Evolutionary conservation across 2,329 filamentous ascomycete species (phyloP).

Genomic region (Aaosphaeria pasadenensis): DNA sequence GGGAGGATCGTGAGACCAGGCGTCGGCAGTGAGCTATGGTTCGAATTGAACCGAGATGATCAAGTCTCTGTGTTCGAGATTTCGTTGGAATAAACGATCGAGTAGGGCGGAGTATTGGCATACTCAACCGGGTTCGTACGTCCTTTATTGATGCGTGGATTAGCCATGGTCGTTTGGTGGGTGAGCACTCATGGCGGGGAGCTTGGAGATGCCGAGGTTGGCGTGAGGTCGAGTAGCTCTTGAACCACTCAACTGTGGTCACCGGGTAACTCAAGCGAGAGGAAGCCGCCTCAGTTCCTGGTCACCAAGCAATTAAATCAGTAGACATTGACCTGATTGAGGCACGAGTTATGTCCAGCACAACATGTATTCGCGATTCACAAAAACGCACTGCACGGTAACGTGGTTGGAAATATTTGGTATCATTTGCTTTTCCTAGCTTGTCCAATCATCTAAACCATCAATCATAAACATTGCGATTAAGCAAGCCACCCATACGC

Average conservation of each 20-base stretch:
- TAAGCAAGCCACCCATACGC: constrained; percentile 18
- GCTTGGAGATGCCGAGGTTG: background rate
- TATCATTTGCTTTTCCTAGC: constrained; percentile 6
- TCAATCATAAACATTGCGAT: constrained; percentile 21
- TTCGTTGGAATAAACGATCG: constrained; percentile 10
- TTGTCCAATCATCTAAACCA: constrained; percentile 15
- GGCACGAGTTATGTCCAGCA: too few relatives aligned
- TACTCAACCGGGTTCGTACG: constrained; percentile 16
- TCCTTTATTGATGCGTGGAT: constrained; percentile 6
- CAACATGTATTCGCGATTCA: too few relatives aligned
- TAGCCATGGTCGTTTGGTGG: constrained; percentile 7
- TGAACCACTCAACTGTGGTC: too few relatives aligned
- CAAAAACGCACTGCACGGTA: too few relatives aligned
- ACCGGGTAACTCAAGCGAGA: too few relatives aligned
- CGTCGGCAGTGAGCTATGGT: background rate
- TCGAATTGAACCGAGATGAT: background rate
- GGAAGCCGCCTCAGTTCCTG: too few relatives aligned
- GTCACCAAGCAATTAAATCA: too few relatives aligned
- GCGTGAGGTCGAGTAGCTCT: too few relatives aligned
- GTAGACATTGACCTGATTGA: too few relatives aligned
- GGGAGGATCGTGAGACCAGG: background rate
- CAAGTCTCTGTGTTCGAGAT: background rate
- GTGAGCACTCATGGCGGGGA: background rate
- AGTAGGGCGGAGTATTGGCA: constrained; percentile 16
- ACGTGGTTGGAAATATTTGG: too few relatives aligned